Evolutionary conservation across 2,329 filamentous ascomycete species (phyloP), one percentile per base, ranked within the genome.

Genomic region (Diaporthe nobilis): DNA sequence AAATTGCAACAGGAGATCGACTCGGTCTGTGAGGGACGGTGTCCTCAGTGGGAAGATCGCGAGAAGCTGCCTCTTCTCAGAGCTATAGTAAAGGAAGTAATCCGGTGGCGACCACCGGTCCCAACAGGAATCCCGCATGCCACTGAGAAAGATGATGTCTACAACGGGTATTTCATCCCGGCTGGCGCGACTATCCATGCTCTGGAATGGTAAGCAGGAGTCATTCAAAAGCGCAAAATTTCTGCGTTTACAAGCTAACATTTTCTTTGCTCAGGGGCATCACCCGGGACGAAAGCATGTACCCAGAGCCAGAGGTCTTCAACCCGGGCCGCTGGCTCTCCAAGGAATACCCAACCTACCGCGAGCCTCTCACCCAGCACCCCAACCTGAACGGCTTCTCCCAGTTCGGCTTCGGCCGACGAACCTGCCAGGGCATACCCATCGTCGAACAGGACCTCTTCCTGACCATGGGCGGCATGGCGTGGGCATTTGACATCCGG

Each of bases 91-190:
- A 88, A 89, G 79, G 88, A 91, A 80, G 84, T 85, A 0, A 83
- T 90, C 28, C 84, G 89, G n/a, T 90, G 88, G 87, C 83, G 88
- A 71, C 88, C 88, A 39, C 87, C 88, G 5, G 88, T 90, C 13
- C 88, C 88, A 7, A 90, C 88, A 47, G 87, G 85, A 4, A 88
- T 91, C 8, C 87, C 88, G 0, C 89, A 90, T 77, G 86, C 87
- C 1, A 81, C 86, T 8, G 87, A 88, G 72, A 83, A 86, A 72
- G 88, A 90, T 71, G 88, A 90, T 76, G 83, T 88, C 31, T 90
- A 89, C 77, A 82, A 87, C 3, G 89, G 88, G 2, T 89, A 87
- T 78, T 86, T 87, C 79, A 88, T 90, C 65, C 86, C 87, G 0
- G 86, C 85, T 42, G 88, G 88, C 7, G 85, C 88, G 1, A 87